phyloP scores from a whole-genome alignment of 257 asterid species.

The Solanum tarijense region DNA sequence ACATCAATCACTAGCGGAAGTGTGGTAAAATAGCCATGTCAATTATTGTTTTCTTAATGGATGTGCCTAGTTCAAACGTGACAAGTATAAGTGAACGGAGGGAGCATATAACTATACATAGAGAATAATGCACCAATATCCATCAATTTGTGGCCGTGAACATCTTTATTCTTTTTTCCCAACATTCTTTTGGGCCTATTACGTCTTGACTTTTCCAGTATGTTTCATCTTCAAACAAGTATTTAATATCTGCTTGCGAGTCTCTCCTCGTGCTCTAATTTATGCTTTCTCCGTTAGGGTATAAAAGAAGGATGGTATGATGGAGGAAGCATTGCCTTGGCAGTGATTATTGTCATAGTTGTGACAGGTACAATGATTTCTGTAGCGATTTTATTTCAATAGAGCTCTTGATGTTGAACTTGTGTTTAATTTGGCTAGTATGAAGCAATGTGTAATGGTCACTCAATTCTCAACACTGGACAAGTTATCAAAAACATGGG shows the following conservation, averaged over 20 bases:
- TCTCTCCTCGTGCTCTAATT: background rate
- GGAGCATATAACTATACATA: background rate
- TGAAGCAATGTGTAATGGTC: background rate
- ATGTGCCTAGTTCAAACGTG: background rate
- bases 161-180: background rate
- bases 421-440: background rate
- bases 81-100: background rate
- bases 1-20: background rate
- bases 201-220: background rate
- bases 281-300: conserved; percentile 42
- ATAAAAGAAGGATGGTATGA: conserved; percentile 98
- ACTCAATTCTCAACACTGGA: background rate
- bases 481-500: background rate
- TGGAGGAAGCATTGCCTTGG: conserved; percentile 96
- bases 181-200: background rate
- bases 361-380: conserved; percentile 51
- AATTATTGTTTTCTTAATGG: background rate
- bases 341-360: conserved; percentile 71
- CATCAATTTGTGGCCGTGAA: background rate
- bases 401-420: background rate
- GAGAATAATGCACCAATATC: background rate
- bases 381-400: background rate
- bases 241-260: background rate
- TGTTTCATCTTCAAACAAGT: background rate
- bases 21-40: background rate